Evolutionary conservation across 2,329 filamentous ascomycete genomes (phyloP), one percentile per base, ranked within the genome.

Genomic region (Sarocladiaceae sp.): DNA sequence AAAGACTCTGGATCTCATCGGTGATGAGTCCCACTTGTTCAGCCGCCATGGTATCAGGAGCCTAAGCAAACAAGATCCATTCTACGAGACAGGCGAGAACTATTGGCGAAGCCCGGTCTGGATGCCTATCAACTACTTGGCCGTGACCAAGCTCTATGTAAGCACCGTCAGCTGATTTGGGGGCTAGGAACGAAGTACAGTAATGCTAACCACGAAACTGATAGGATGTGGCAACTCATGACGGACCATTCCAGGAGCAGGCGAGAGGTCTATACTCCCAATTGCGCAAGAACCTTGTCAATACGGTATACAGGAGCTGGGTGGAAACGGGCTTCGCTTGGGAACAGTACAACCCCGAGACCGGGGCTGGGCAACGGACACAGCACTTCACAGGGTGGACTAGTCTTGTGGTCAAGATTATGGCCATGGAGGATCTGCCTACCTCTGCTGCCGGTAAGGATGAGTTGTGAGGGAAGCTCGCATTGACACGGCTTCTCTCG

Each of bases 351-450:
- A 90, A 96, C 66, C 90, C 92, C 0, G 90, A 96, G 61, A 96
- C 90, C 3, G 94, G 94, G 42, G 81, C 82, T 51, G 94, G 94
- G n/a, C 93, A 97, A 75, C 80, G 94, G 37, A 97, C 92, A 4
- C 91, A 97, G 76, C 93, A 97, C 70, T 99, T 99, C 67, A 97
- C 94, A 0, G 94, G 94, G 49, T 99, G 94, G 94, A 99, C 94
- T n/a, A 96, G 90, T 67, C 75, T 97, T 70, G 89, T 97, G 46
- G 92, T 97, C 42, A 97, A 96, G 76, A 90, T 99, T 59, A 96
- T 97, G 91, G 83, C 84, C 44, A 93, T 99, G 90, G 88, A 90
- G 6, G 87, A 95, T 60, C 64, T 90, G 20, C 57, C 57, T 23
- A 60, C 60, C 39, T 59, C 60, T 36, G 61, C 57, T 26, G 67